These are phyloP conservation scores for Abrus precatorius DNA, from an alignment of 306 rosid genomes.

Conservation along the genomic window DNA sequence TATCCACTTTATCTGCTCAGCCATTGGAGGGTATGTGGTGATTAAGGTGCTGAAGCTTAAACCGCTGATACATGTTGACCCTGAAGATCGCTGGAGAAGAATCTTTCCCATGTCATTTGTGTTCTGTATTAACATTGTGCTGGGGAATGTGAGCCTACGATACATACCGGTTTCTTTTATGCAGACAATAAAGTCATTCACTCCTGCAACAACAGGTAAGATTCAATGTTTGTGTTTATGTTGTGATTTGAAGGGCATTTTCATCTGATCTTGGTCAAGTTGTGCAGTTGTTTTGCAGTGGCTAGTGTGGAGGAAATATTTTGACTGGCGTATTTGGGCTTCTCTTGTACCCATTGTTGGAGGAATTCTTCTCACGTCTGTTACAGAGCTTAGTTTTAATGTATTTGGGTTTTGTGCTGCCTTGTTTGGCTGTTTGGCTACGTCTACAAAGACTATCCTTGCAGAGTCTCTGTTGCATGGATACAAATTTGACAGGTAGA, in stretches of 20 bases:
- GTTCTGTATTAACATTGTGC: constrained; percentile 89
- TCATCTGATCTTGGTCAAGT: constrained; percentile 52
- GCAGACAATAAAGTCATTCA: constrained; percentile 98
- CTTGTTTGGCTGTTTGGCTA: constrained; percentile 93
- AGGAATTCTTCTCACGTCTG: constrained; percentile 94
- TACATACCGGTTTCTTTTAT: constrained; percentile 98
- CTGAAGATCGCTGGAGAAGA: constrained; percentile 94
- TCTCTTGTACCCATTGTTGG: constrained; percentile 95
- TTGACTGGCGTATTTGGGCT: constrained; percentile 94
- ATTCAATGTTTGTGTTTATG: constrained; percentile 32
- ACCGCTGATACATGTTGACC: constrained; percentile 84
- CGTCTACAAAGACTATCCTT: constrained; percentile 97
- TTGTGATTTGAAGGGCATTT: constrained; percentile 34
- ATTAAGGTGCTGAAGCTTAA: constrained; percentile 89
- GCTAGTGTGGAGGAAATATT: constrained; percentile 93
- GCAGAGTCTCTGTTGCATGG: constrained; percentile 94
- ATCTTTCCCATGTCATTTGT: constrained; percentile 98
- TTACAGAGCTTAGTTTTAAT: constrained; percentile 93
- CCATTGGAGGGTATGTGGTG: constrained; percentile 77
- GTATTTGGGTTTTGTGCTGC: constrained; percentile 95
- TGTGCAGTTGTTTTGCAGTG: constrained; percentile 86
- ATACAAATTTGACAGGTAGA: constrained; percentile 94
- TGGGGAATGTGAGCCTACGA: constrained; percentile 95
- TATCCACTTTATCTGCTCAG: constrained; percentile 92
- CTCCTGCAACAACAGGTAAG: constrained; percentile 96